Percentiles rank a stretch among this genome's conserved stretches.
Conservation (phyloP, 2,329 filamentous ascomycete species). For the Aspergillus sp. region DNA sequence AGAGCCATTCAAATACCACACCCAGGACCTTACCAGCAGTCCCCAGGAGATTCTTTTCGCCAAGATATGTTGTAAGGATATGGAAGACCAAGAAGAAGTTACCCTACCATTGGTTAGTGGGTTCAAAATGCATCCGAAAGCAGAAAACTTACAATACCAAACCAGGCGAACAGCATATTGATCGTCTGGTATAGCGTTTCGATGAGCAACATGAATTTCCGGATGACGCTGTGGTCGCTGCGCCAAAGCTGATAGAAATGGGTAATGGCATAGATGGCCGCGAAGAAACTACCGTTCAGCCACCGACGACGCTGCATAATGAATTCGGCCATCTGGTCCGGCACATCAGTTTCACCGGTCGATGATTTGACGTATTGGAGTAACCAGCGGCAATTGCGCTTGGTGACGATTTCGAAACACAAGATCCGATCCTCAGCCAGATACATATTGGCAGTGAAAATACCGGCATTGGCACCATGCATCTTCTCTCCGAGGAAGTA, state of each 20-base stretch:
- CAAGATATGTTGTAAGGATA: conserved; percentile 86
- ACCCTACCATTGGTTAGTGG: conserved; percentile 47
- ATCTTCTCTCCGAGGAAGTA: conserved; percentile 98
- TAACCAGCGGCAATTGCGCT: conserved; percentile 96
- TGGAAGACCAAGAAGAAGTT: conserved; percentile 99
- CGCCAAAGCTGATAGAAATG: conserved; percentile 97
- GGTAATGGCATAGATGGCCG: conserved; percentile 88
- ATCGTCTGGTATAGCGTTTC: conserved; percentile 92
- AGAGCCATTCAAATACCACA: conserved; percentile 93
- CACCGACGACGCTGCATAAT: conserved; percentile 94
- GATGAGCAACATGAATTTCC: conserved; percentile 86
- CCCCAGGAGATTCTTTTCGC: conserved; percentile 67
- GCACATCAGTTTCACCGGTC: conserved; percentile 94
- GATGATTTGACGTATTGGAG: conserved; percentile 98
- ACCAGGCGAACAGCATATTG: conserved; percentile 99
- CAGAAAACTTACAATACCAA: conserved; percentile 68
- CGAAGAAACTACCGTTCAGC: conserved; percentile 98
- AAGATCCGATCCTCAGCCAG: conserved; percentile 53
- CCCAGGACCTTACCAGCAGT: conserved; percentile 76
- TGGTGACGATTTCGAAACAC: conserved; percentile 81
- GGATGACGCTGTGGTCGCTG: conserved; percentile 80
- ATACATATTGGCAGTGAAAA: conserved; percentile 86
- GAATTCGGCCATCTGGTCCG: conserved; percentile 88
- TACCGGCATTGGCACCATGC: conserved; percentile 86
- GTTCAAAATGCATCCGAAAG: background rate